Evolutionary conservation across 1,284 basidiomycete species (phyloP), one percentile per base, ranked within the genome.

Genomic region (Xanthoconium separans): DNA sequence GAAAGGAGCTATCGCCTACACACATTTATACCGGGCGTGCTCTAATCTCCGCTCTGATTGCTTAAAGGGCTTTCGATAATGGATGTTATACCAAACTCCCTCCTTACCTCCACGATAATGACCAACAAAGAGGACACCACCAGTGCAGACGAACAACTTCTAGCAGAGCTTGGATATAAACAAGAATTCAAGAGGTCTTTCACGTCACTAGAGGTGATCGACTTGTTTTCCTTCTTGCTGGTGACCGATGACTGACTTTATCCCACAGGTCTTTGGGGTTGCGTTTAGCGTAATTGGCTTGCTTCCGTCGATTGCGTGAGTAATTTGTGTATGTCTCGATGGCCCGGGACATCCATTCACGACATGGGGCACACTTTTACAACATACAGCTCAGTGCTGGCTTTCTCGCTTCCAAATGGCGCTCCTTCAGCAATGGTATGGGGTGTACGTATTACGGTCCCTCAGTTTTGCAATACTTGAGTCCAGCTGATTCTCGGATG

Each of bases 261-360:
- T 41, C 6, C 40, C 15, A 27, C 27, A 41, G 64, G 60, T 70
- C 10, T 74, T 75, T 52, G 73, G 73, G 8, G 51, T 74, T 12
- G 65, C 65, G 7, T 73, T 76, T 55, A 71, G 69, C 47, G 68
- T 73, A 50, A 73, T 77, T 52, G 77, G 78, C 22, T 58, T 79
- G 12, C 59, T 78, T 3, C 74, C 77, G 4, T 75, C 75, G 6
- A 74, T 78, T 31, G 72, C 40, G 22, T 41, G 40, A 20, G 13
- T 41, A 27, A 5, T 27, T 27, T 27, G 27, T 3, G 27, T 6
- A 27, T 27, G 6, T 7, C 20, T 41, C 13, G 22, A 27, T 27
- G 7, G 27, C 6, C 6, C 27, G 7, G 27, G 27, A 27, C 15
- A 41, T 15, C 22, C 22, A 12, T 41, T 11, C 40, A 6, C 20